A percentile compares a stretch with the other conserved stretches of the same genome.
Conservation (phyloP, 192 early-diverging fungal genomes). For the Coemansia sp. region DNA sequence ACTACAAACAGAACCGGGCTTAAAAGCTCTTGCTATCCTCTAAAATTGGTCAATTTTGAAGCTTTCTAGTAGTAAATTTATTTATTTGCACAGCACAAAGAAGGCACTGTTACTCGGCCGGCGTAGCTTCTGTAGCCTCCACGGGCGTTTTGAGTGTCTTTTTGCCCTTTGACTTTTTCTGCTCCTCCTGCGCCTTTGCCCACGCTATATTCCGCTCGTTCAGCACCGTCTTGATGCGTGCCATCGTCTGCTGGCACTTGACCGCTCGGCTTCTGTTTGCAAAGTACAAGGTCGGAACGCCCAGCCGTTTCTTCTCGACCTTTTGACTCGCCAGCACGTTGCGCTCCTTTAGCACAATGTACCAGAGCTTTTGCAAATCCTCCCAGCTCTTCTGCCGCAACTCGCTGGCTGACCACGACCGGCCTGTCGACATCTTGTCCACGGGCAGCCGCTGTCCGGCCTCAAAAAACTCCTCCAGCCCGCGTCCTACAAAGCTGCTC, state of each 20-base stretch:
- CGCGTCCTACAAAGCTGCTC: constrained; percentile 52
- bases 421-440: constrained; percentile 58
- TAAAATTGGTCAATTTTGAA: neutral
- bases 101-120: no score
- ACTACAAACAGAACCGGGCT: constrained; percentile 61
- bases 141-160: neutral
- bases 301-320: constrained; percentile 65
- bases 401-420: constrained; percentile 87
- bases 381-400: constrained; percentile 93
- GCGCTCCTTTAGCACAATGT: constrained; percentile 80
- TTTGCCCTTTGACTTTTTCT: neutral
- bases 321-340: constrained; percentile 74
- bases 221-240: constrained; percentile 76
- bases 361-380: constrained; percentile 97
- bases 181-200: constrained; percentile 55
- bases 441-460: constrained; percentile 55
- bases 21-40: constrained; percentile 1
- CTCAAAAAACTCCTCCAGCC: constrained; percentile 68
- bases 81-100: neutral
- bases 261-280: constrained; percentile 62
- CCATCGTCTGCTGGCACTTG: constrained; percentile 85
- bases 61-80: constrained; percentile 2
- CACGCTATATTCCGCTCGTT: constrained; percentile 70
- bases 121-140: neutral
- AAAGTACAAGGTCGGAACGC: constrained; percentile 57